Percentiles rank a stretch among this genome's conserved stretches.
phyloP scores from a whole-genome alignment of 805 yeast species.

The Kregervanrija pseudodelftensis region DNA sequence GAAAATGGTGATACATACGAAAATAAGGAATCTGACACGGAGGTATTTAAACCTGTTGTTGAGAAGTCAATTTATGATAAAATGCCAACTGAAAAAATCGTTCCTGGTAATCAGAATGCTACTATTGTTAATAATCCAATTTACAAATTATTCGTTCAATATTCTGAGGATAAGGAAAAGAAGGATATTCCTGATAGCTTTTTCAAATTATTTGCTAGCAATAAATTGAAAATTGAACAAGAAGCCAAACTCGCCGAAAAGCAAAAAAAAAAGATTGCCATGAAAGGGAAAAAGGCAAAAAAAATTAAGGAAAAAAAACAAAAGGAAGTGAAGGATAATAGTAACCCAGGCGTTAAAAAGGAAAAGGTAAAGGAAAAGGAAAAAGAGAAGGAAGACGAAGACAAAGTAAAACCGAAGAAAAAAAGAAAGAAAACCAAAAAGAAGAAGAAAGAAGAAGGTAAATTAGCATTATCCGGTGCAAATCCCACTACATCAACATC shows the following conservation, averaged over 20 bases:
- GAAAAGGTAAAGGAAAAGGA: neutral
- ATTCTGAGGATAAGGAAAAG: neutral
- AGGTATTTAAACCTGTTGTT: constrained; percentile 27
- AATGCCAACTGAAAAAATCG: constrained; percentile 18
- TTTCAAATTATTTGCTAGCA: constrained; percentile 1
- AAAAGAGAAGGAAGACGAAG: constrained; percentile 6
- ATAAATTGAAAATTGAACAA: neutral
- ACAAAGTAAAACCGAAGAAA: neutral
- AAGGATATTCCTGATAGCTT: neutral
- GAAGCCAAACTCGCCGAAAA: neutral
- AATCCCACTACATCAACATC: no score
- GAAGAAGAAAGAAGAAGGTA: constrained; percentile 5
- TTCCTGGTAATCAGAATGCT: constrained; percentile 6
- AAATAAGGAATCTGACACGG: constrained; percentile 11
- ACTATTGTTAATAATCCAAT: constrained; percentile 7
- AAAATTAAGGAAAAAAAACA: neutral
- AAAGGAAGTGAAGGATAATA: neutral
- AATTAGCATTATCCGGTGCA: neutral
- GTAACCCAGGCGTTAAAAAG: neutral
- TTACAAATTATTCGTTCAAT: constrained; percentile 10
- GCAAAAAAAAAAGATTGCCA: constrained; percentile 9
- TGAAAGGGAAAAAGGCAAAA: constrained; percentile 5
- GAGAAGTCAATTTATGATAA: constrained; percentile 28
- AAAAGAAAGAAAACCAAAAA: neutral
- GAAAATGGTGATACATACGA: neutral